Evolutionary conservation across 2,329 filamentous ascomycete species (phyloP).

Genomic region (Fusarium continuum): DNA sequence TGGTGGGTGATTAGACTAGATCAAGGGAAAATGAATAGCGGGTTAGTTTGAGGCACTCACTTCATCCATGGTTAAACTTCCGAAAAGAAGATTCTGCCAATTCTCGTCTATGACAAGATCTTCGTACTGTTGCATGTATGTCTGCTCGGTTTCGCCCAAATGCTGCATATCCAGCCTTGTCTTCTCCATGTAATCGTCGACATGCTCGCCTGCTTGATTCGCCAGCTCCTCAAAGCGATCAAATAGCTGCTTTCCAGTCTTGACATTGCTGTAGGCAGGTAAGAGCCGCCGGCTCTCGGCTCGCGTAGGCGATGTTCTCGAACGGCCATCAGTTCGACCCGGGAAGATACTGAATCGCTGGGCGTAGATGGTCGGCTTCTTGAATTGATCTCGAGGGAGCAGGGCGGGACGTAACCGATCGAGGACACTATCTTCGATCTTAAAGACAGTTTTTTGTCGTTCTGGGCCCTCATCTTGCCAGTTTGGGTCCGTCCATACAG

Average conservation of each 20-base stretch:
- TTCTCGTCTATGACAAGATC: constrained; percentile 43
- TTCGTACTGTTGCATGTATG: constrained; percentile 37
- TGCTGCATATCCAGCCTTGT: constrained; percentile 11
- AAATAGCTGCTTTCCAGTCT: constrained; percentile 38
- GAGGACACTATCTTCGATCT: constrained; percentile 22
- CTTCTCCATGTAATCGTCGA: constrained; percentile 36
- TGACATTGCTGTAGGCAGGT: neutral
- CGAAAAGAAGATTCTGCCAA: constrained; percentile 45
- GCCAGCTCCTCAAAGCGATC: constrained; percentile 30
- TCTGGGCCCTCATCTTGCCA: constrained; percentile 38
- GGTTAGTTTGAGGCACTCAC: constrained; percentile 12
- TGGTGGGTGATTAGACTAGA: constrained; percentile 10
- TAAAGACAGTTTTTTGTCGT: constrained; percentile 15
- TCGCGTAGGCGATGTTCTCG: constrained; percentile 45
- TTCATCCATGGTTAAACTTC: constrained; percentile 47
- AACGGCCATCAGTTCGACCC: constrained; percentile 44
- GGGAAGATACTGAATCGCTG: constrained; percentile 45
- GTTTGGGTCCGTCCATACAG: constrained; percentile 42
- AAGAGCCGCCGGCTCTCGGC: constrained; percentile 29
- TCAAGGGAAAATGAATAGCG: no score
- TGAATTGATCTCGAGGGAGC: constrained; percentile 31
- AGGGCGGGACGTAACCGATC: constrained; percentile 41
- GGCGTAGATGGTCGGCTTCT: constrained; percentile 42
- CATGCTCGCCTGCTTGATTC: neutral
- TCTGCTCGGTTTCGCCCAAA: constrained; percentile 22